Conservation (phyloP, 441 rosid genomes). For the Pelargonium myrrhifolium region DNA sequence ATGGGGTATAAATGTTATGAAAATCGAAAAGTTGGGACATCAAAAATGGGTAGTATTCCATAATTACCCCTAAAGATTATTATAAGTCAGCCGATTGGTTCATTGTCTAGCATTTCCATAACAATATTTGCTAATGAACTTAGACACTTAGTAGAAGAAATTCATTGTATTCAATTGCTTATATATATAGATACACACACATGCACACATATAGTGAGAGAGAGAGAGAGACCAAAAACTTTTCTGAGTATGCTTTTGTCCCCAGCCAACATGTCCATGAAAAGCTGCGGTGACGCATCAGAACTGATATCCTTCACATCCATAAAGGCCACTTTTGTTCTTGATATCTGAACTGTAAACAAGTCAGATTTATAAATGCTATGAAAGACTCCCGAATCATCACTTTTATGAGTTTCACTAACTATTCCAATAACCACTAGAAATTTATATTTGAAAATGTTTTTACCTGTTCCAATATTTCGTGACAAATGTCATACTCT, state of each 20-base stretch:
- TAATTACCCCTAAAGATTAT: too few species aligned
- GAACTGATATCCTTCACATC: conserved; percentile 62
- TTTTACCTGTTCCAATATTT: conserved; percentile 56
- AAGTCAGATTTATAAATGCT: conserved; percentile 65
- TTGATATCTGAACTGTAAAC: conserved; percentile 95
- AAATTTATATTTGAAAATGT: conserved; percentile 18
- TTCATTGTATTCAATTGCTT: neutral
- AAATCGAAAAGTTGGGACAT: too few species aligned
- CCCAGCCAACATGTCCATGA: conserved; percentile 60
- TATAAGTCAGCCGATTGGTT: neutral
- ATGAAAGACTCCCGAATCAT: conserved; percentile 27
- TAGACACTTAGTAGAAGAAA: neutral
- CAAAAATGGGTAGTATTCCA: too few species aligned
- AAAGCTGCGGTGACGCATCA: conserved; percentile 53
- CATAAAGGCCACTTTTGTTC: conserved; percentile 65
- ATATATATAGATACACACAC: neutral
- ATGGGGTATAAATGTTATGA: too few species aligned
- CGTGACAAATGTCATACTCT: conserved; percentile 48
- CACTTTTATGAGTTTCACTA: conserved; percentile 3
- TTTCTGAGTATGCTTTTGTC: conserved; percentile 68
- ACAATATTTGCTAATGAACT: neutral
- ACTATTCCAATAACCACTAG: conserved; percentile 7
- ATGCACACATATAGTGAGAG: neutral
- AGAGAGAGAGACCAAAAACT: conserved; percentile 62
- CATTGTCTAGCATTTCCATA: neutral